phyloP scores from a whole-genome alignment of 2,329 filamentous ascomycete genomes.

The Emmonsiellopsis sp. region DNA sequence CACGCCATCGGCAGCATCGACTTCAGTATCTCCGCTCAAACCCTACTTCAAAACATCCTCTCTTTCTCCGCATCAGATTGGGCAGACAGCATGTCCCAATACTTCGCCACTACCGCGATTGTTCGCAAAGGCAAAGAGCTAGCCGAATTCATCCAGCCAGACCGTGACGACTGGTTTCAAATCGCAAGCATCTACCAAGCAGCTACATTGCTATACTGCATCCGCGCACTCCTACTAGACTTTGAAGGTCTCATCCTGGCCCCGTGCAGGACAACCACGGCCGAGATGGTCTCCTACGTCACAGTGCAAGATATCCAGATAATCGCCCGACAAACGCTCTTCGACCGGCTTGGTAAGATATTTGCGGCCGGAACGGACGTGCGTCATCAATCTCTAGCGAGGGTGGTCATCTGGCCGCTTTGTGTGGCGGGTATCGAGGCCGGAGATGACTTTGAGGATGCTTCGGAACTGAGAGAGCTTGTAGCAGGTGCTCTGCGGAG shows the following conservation, averaged over 20 bases:
- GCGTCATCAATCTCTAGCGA: conserved; percentile 4
- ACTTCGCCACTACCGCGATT: conserved; percentile 1
- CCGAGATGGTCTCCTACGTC: conserved; percentile 4
- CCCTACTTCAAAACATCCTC: conserved; percentile 8
- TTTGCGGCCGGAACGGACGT: neutral
- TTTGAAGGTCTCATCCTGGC: conserved; percentile 7
- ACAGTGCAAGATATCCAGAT: conserved; percentile 8
- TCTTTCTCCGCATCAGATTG: conserved; percentile 9
- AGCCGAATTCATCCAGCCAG: conserved; percentile 9
- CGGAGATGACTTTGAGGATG: conserved; percentile 3
- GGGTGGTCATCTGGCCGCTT: conserved; percentile 12
- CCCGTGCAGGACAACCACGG: neutral
- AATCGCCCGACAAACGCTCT: conserved; percentile 9
- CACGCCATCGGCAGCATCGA: neutral
- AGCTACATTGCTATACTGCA: conserved; percentile 10
- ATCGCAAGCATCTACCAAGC: conserved; percentile 11
- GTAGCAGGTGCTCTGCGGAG: conserved; percentile 2
- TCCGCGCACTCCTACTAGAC: conserved; percentile 10
- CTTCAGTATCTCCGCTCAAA: neutral
- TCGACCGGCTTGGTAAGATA: conserved; percentile 4
- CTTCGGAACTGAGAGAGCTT: neutral
- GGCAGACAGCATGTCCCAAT: conserved; percentile 6
- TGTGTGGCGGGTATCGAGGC: conserved; percentile 13
- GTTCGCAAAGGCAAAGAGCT: neutral
- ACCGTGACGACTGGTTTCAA: conserved; percentile 8